Evolutionary conservation across 495 filamentous ascomycete genomes (phyloP), one percentile per base, ranked within the genome.

Genomic region (Xylaria acuta): DNA sequence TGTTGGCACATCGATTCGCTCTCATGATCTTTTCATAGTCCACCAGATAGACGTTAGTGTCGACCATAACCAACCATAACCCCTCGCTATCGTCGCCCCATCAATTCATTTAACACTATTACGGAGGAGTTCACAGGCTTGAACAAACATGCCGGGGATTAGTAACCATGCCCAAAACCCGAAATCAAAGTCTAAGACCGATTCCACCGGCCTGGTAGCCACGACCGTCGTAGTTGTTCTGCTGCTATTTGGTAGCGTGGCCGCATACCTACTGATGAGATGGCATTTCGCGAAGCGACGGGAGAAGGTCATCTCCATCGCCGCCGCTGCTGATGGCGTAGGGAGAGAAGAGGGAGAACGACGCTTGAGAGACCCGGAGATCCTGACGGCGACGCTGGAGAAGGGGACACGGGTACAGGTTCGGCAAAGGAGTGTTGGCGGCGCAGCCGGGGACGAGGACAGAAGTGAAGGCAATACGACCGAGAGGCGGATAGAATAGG

Each of bases 181-280:
- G 14, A 65, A 18, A 32, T 18, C 36, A 6, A 47, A 36, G 18
- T 67, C 43, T n/a, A 18, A 49, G 12, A 27, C 43, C 2, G 30
- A 27, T 16, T 0, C 64, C 8, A n/a, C 45, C 5, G 49, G 27
- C 45, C 45, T 54, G 1, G 30, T 67, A 3, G 43, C n/a, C 27
- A 16, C 53, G 25, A 34, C 53, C 64, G 38, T 67, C 18, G 64
- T 54, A 6, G 30, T 68, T n/a, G 47, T 27, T 25, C 18, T 68
- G 32, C 47, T 56, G 0, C 8, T 68, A 56, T 0, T 68, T 5
- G 65, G 65, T 30, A 30, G 47, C 47, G 47, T 9, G 32, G 32
- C 51, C 12, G 65, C 65, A 8, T 68, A 34, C 12, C 11, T 68
- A 20, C 18, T 68, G 1, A 53, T 68, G 11, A 54, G 51, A 20